A percentile compares a stretch with the other conserved stretches of the same genome.
These are phyloP conservation scores for Aspergillus bridgeri DNA, from an alignment of 495 filamentous ascomycete genomes.

Conservation along the genomic window DNA sequence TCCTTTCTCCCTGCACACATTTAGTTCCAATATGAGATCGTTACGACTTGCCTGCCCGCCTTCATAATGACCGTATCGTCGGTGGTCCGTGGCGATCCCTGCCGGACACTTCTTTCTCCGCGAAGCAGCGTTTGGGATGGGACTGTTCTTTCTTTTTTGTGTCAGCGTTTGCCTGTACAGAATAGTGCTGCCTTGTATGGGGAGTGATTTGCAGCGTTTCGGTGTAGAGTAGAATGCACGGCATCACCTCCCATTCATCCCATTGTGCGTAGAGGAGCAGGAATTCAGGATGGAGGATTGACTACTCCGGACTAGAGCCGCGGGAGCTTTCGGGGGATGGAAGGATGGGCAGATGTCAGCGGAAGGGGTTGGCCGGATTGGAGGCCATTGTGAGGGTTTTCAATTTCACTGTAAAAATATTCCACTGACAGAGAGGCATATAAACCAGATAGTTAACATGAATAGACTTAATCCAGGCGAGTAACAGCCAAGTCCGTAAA, in stretches of 20 bases:
- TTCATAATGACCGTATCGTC: conserved; percentile 20
- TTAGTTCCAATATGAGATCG: conserved; percentile 45
- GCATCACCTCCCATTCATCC: conserved; percentile 17
- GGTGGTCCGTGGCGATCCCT: no score
- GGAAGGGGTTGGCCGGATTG: background rate
- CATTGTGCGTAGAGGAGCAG: background rate
- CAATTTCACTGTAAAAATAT: no score
- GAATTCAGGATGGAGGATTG: background rate
- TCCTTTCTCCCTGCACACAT: conserved; percentile 25
- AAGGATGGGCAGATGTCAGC: background rate
- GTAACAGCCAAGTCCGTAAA: no score
- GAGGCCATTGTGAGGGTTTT: background rate
- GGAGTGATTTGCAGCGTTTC: conserved; percentile 14
- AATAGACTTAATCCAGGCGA: no score
- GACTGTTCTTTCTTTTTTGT: conserved; percentile 13
- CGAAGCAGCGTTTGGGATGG: conserved; percentile 13
- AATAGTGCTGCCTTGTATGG: conserved; percentile 23
- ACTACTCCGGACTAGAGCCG: background rate
- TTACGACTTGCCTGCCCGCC: conserved; percentile 36
- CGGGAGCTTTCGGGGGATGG: background rate
- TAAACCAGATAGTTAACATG: no score
- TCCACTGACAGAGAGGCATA: no score
- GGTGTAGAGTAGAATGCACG: conserved; percentile 25
- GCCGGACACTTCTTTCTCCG: no score
- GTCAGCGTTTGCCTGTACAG: conserved; percentile 31